These are phyloP conservation scores for Blastomyces parvus DNA, from an alignment of 2,329 filamentous ascomycete species.

Conservation along the genomic window DNA sequence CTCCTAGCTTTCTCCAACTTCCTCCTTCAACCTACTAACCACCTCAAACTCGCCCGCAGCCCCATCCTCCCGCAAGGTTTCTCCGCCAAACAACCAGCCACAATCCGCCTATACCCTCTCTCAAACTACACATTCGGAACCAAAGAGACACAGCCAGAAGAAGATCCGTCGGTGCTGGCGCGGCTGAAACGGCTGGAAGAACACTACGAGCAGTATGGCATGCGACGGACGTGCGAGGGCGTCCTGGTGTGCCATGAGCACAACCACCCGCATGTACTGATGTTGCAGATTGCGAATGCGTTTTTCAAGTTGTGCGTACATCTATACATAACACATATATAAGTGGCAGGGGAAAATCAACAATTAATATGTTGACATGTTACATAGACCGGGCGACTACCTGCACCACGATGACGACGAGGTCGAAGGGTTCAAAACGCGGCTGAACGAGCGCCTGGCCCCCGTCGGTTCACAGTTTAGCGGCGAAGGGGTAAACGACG, in stretches of 20 bases:
- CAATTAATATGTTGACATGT: background rate
- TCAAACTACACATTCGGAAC: slow-evolving; percentile 99
- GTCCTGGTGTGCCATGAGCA: slow-evolving; percentile 97
- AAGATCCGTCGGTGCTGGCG: slow-evolving; percentile 90
- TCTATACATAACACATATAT: background rate
- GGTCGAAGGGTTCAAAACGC: slow-evolving; percentile 84
- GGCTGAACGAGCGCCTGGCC: slow-evolving; percentile 85
- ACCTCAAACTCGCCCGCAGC: slow-evolving; percentile 26
- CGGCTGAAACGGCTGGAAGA: slow-evolving; percentile 91
- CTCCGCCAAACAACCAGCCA: slow-evolving; percentile 78
- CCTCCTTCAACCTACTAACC: slow-evolving; percentile 1
- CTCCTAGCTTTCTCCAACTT: background rate
- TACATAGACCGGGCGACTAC: slow-evolving; percentile 74
- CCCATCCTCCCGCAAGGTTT: slow-evolving; percentile 74
- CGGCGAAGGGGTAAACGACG: slow-evolving; percentile 77
- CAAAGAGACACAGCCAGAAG: slow-evolving; percentile 95
- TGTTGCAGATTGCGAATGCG: slow-evolving; percentile 98
- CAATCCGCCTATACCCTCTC: slow-evolving; percentile 84
- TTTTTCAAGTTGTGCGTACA: slow-evolving; percentile 79
- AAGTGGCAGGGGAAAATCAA: background rate
- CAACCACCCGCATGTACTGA: slow-evolving; percentile 96
- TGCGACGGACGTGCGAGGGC: slow-evolving; percentile 94
- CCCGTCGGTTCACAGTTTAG: slow-evolving; percentile 75
- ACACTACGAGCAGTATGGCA: slow-evolving; percentile 83
- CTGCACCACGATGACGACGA: slow-evolving; percentile 79